Evolutionary conservation across 176 grass and related monocot genomes (phyloP), one percentile per base, ranked within the genome.

Genomic region (Oryza coarctata): DNA sequence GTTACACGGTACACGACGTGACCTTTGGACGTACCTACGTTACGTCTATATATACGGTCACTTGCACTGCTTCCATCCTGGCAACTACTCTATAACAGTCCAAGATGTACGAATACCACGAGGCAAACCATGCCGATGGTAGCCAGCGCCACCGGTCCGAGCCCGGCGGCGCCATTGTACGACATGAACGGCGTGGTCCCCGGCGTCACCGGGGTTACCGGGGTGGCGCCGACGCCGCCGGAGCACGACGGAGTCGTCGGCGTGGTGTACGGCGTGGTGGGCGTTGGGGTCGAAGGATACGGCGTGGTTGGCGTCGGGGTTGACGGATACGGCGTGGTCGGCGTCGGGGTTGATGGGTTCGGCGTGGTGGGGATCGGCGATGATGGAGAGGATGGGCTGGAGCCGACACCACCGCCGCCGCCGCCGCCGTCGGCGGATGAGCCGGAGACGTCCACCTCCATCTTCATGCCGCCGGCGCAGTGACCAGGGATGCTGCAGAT

Each of bases 391-490:
- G 92, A 12, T 5, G 82, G 47, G 6, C 77, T 14, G 0, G 88
- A 68, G 34, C 82, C 52, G n/a, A n/a, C n/a, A n/a, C n/a, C n/a
- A n/a, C n/a, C n/a, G n/a, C n/a, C n/a, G n/a, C n/a, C n/a, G 5
- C 78, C 71, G 0, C 86, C 20, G 5, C 82, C 80, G 26, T 26
- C 3, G 33, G 1, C 7, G 44, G 44, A 58, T 3, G 83, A 79
- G 57, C 81, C 75, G 34, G 86, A 77, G 75, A 97, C 94, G 9
- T 84, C 79, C 28, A 97, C 82, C 57, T 87, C 78, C 35, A 97
- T 66, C 91, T 94, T 97, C 94, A 97, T 97, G 34, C 94, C 94
- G 12, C 71, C 82, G 20, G 69, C 27, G 91, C 94, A 97, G 87
- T 94, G 94, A 3, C 89, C 89, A 0, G 94, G 3, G 10, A 94